These are phyloP conservation scores for Exobasidium cylindrosporum DNA, from an alignment of 1,284 basidiomycete species.

Conservation along the genomic window DNA sequence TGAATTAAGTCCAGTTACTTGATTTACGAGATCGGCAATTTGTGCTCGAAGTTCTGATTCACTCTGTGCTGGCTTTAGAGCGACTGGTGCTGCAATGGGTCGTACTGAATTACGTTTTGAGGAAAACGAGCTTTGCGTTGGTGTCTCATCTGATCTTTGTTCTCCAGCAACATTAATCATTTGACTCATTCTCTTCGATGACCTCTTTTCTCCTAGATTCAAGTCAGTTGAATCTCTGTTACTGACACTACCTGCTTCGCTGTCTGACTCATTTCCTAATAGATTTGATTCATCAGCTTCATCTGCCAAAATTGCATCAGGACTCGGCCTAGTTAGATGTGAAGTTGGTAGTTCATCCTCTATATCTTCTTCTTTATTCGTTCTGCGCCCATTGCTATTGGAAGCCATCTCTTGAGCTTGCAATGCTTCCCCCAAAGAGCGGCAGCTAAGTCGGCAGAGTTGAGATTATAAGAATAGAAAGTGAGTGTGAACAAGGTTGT, in stretches of 20 bases:
- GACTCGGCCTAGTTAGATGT: constrained; percentile 30
- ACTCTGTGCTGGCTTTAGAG: background rate
- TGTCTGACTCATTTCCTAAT: constrained; percentile 34
- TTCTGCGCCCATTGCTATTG: no score
- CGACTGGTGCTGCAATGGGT: background rate
- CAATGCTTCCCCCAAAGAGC: no score
- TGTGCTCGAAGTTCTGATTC: constrained; percentile 67
- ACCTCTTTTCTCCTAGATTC: background rate
- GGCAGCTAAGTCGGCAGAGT: no score
- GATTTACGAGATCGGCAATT: constrained; percentile 78
- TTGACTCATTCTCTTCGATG: constrained; percentile 3
- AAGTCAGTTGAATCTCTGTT: background rate
- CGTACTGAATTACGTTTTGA: background rate
- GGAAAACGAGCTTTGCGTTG: background rate
- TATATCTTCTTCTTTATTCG: background rate
- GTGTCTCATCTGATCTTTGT: background rate
- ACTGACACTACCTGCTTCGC: constrained; percentile 20
- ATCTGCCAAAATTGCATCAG: constrained; percentile 43
- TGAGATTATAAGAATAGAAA: no score
- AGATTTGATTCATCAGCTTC: constrained; percentile 40
- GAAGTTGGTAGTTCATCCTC: constrained; percentile 21
- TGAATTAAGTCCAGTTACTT: constrained; percentile 82
- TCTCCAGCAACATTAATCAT: background rate
- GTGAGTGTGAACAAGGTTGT: no score
- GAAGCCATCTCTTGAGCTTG: no score